Conservation (phyloP, 768 basidiomycete species). For the Mycena epipterygia region DNA sequence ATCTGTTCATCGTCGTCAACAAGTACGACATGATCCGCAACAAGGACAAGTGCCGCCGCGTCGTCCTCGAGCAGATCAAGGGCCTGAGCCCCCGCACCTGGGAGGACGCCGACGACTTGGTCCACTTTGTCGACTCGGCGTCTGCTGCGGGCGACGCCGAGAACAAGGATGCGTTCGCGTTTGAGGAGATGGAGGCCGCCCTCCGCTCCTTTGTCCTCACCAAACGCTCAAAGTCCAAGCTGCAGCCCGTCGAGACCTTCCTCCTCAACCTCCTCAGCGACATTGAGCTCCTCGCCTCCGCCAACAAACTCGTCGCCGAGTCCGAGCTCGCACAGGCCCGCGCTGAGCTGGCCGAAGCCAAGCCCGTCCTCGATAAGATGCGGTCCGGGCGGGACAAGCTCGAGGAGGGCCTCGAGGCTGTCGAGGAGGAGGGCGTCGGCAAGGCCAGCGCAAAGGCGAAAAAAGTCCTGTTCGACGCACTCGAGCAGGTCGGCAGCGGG, state of each 20-base stretch:
- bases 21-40: slow-evolving; percentile 96
- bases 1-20: slow-evolving; percentile 98
- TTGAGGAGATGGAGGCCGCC: slow-evolving; percentile 90
- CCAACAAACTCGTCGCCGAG: slow-evolving; percentile 91
- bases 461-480: slow-evolving; percentile 70
- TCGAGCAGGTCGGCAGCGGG: slow-evolving; percentile 85
- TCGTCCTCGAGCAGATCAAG: slow-evolving; percentile 94
- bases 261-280: slow-evolving; percentile 91
- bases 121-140: slow-evolving; percentile 98
- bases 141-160: slow-evolving; percentile 71
- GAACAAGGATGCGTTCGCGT: slow-evolving; percentile 79
- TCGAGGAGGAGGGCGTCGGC: slow-evolving; percentile 83
- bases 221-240: slow-evolving; percentile 97
- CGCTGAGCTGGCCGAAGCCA: slow-evolving; percentile 73
- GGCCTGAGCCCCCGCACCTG: slow-evolving; percentile 93
- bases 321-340: slow-evolving; percentile 80
- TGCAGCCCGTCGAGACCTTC: slow-evolving; percentile 93
- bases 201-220: slow-evolving; percentile 95
- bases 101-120: slow-evolving; percentile 92
- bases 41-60: slow-evolving; percentile 91
- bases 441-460: slow-evolving; percentile 67
- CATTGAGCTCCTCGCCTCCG: slow-evolving; percentile 86
- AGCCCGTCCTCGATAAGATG: slow-evolving; percentile 93
- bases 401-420: slow-evolving; percentile 81
- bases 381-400: slow-evolving; percentile 77